Percentiles rank a stretch among this genome's conserved stretches.
These are phyloP conservation scores for Tetracladium setigerum DNA, from an alignment of 495 filamentous ascomycete genomes.

Conservation along the genomic window DNA sequence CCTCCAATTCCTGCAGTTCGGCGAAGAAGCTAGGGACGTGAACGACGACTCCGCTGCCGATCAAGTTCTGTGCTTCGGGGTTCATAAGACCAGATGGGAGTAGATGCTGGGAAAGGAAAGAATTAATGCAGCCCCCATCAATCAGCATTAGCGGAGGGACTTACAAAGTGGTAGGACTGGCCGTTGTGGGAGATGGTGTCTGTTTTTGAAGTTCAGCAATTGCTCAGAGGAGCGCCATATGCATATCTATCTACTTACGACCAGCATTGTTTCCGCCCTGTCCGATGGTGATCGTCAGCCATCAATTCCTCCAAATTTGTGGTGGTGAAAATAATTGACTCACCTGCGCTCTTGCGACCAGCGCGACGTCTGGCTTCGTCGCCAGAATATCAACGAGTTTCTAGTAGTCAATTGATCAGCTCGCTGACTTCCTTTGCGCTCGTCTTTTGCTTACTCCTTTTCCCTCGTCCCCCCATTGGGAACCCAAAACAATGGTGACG, in stretches of 20 bases:
- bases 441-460: background rate
- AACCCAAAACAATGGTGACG: background rate
- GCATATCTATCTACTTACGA: slow-evolving; percentile 6
- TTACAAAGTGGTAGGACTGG: background rate
- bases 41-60: slow-evolving; percentile 79
- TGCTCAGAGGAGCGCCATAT: slow-evolving; percentile 15
- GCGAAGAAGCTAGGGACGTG: slow-evolving; percentile 85
- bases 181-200: background rate
- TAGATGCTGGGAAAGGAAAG: slow-evolving; percentile 10
- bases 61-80: slow-evolving; percentile 69
- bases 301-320: background rate
- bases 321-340: background rate
- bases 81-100: slow-evolving; percentile 65
- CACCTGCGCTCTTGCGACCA: background rate
- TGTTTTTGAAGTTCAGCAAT: slow-evolving; percentile 2
- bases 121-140: slow-evolving; percentile 21
- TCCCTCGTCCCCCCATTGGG: slow-evolving; percentile 14
- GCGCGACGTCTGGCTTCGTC: background rate
- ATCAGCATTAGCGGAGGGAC: slow-evolving; percentile 35
- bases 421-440: too few species aligned
- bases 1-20: slow-evolving; percentile 64
- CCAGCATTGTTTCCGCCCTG: slow-evolving; percentile 59
- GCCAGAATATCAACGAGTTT: background rate
- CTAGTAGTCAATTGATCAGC: background rate
- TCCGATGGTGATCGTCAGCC: background rate